These are phyloP conservation scores for Ogataea nitratoaversa DNA, from an alignment of 805 yeast genomes.

Conservation along the genomic window DNA sequence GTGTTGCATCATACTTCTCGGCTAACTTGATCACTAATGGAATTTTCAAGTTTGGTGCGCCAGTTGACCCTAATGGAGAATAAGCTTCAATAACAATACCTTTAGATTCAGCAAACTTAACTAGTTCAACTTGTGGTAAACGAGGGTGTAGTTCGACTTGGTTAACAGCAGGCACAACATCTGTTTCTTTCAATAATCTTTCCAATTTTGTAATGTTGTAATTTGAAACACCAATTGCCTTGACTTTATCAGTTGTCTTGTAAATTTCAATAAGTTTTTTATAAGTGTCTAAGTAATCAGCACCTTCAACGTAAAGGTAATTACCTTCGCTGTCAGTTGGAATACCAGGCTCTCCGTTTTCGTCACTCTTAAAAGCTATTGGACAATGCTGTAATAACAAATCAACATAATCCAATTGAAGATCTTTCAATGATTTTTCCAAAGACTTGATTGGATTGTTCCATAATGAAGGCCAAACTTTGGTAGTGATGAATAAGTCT, in stretches of 20 bases:
- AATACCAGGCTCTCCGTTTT: constrained; percentile 33
- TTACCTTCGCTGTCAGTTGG: constrained; percentile 37
- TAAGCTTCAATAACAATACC: constrained; percentile 47
- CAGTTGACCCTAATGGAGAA: constrained; percentile 61
- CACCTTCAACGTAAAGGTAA: constrained; percentile 71
- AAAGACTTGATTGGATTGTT: constrained; percentile 39
- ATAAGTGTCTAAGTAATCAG: constrained; percentile 72
- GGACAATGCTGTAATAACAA: constrained; percentile 50
- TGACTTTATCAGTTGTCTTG: constrained; percentile 43
- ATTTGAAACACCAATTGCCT: constrained; percentile 58
- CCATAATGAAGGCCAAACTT: constrained; percentile 52
- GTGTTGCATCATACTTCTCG: constrained; percentile 45
- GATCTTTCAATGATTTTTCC: constrained; percentile 35
- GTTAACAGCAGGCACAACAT: constrained; percentile 48
- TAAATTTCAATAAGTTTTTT: constrained; percentile 72
- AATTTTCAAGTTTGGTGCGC: constrained; percentile 58
- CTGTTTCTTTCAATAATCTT: constrained; percentile 38
- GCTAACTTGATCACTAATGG: constrained; percentile 52
- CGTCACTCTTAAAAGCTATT: constrained; percentile 36
- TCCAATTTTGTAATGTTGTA: constrained; percentile 38
- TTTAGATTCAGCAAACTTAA: constrained; percentile 34
- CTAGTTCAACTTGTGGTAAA: constrained; percentile 38
- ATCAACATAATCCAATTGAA: constrained; percentile 44
- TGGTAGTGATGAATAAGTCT: constrained; percentile 67
- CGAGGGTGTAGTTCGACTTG: constrained; percentile 53